Base-by-base conservation (phyloP, 1,284 basidiomycete genomes). In the Mycosarcoma mackinlayi region DNA sequence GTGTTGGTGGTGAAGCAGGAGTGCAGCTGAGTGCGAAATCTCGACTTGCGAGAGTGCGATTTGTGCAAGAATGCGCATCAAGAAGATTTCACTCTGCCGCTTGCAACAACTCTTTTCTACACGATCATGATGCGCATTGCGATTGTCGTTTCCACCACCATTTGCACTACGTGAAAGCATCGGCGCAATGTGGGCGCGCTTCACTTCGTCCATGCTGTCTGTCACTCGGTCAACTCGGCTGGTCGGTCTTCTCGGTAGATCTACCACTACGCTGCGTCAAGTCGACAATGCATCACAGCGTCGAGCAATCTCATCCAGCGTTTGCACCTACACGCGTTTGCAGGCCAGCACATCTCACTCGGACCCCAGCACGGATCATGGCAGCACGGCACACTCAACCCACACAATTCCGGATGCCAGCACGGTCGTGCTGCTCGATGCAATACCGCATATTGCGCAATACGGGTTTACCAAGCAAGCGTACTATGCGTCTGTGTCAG, bases 391-490 rank as follows among this genome's bases (percentile, higher is more conserved):
- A 42, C 40, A 42, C 16, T 14, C 27, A 3, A 18, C 42, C 10
- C 14, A 11, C 24, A 31, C 49, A 7, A 6, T 10, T 4, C 63
- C 38, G 18, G 42, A 55, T 13, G 55, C 50, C 34, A 9, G n/a
- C 3, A 49, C 46, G 3, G 19, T 35, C 0, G 21, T 68, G 6
- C 46, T 68, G 4, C 58, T 56, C 7, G 18, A 54, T 10, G 34
- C 54, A 3, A 18, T 68, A 9, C 41, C 47, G 0, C 6, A 28
- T 7, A 46, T 69, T 7, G 33, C 59, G 1, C 33, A 31, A 19
- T 64, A 60, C 25, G 66, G 66, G 1, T 69, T 69, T 24, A 63
- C 44, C 4, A 37, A 37, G 18, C 48, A 52, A 16, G 55, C 56
- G 21, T 58, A 54, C 39, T 30, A 54, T 16, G 39, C 30, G 24